Percentiles rank a stretch among this genome's conserved stretches.
Conservation (phyloP, 805 yeast genomes). For the Vanderwaltozyma tropicalis region DNA sequence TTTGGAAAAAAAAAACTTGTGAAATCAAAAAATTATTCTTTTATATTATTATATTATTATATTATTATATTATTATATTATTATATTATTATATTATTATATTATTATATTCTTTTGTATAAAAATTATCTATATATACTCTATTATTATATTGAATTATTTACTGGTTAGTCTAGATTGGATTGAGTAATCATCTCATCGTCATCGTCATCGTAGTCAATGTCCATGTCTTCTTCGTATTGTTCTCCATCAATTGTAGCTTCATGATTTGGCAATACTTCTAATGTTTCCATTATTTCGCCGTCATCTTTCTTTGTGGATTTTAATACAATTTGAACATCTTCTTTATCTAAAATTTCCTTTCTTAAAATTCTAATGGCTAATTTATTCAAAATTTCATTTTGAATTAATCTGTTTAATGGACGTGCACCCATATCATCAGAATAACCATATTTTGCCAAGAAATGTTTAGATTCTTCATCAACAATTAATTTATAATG, state of each 20-base stretch:
- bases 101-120: no score
- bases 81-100: no score
- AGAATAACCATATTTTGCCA: constrained; percentile 81
- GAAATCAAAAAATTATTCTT: no score
- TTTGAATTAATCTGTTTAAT: constrained; percentile 82
- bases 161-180: not conserved
- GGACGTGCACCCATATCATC: constrained; percentile 96
- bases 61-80: no score
- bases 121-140: no score
- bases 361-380: constrained; percentile 85
- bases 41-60: no score
- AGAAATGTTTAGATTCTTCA: constrained; percentile 66
- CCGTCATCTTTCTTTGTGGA: constrained; percentile 19
- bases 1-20: no score
- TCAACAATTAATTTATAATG: constrained; percentile 61
- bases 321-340: constrained; percentile 50
- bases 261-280: constrained; percentile 81
- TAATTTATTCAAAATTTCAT: constrained; percentile 73
- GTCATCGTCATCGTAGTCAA: constrained; percentile 32
- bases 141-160: no score
- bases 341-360: constrained; percentile 80
- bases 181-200: not conserved
- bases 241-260: constrained; percentile 41
- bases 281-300: constrained; percentile 50
- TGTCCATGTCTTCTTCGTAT: constrained; percentile 48